Base-by-base conservation (phyloP, 1,139 yeast genomes). In the Pichia sorboxylosa region DNA sequence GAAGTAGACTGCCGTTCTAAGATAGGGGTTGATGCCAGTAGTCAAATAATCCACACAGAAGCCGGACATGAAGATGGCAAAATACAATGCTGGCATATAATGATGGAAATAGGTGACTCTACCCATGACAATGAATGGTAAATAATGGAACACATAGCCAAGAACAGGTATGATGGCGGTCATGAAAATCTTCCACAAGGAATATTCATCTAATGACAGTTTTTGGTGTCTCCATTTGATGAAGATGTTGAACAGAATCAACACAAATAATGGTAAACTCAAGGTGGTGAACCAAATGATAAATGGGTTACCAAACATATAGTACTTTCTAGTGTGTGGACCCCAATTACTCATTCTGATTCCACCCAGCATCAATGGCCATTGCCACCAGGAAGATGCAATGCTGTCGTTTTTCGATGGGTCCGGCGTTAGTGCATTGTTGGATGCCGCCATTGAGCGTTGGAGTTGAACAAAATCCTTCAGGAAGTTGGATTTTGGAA, bases 51-150 rank as follows among this genome's bases (percentile, higher is more conserved):
- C 85, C 24, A 76, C 52, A 36, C 69, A 64, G 47, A 67, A 77
- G 7, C 73, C 78, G 39, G 73, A 61, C 6, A 75, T 69, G 41
- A 77, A 60, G 49, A 78, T 69, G 33, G 87, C 90, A 58, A 80
- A 80, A 55, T 74, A 80, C 45, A 79, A 63, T 0, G 90, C 87
- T 5, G 99, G 99, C 48, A 85, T 70, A 58, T 90, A 90, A 60
- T 90, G 99, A 58, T 90, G 99, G 28, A 90, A 90, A 54, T 92
- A 90, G 4, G 95, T 85, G 44, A 92, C 97, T 66, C 99, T 81
- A 18, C 94, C 85, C 98, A 90, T 90, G 44, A 87, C 66, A 32
- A 81, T 72, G 56, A 90, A 90, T 27, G 99, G 97, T 51, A 78
- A 57, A 57, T 66, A 92, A 59, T 92, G 98, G 56, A 90, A 66